These are phyloP conservation scores for Russula sp. DNA, from an alignment of 768 basidiomycete species.

Conservation along the genomic window DNA sequence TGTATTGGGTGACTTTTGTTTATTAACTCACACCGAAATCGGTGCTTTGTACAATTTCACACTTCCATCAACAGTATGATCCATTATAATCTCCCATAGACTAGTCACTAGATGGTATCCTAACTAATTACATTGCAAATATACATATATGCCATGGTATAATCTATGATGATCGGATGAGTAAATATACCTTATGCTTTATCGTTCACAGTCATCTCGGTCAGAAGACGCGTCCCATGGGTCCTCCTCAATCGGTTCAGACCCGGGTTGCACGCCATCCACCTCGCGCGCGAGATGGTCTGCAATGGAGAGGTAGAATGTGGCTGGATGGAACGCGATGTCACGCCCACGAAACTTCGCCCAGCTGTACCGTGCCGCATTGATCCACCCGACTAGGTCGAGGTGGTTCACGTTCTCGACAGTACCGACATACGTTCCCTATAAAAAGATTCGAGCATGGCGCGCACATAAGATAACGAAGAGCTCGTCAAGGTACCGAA, in stretches of 20 bases:
- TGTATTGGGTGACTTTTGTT: too few relatives aligned
- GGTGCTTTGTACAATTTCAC: neutral
- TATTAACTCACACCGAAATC: neutral
- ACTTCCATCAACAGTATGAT: neutral
- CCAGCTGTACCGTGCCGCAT: constrained; percentile 83
- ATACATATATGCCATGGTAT: constrained; percentile 5
- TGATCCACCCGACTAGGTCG: constrained; percentile 92
- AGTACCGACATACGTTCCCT: constrained; percentile 96
- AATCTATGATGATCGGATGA: neutral
- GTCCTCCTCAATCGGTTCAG: constrained; percentile 23
- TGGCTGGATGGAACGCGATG: constrained; percentile 88
- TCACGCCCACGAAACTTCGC: constrained; percentile 84
- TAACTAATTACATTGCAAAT: constrained; percentile 6
- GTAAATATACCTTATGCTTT: neutral
- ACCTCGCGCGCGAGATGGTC: constrained; percentile 77
- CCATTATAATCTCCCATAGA: constrained; percentile 3
- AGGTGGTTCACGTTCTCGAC: constrained; percentile 87
- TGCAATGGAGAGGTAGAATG: constrained; percentile 83
- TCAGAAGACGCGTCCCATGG: constrained; percentile 32
- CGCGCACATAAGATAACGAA: constrained; percentile 3
- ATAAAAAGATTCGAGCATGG: neutral
- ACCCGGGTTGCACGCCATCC: constrained; percentile 48
- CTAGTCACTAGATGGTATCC: constrained; percentile 15
- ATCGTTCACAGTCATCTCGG: constrained; percentile 12
- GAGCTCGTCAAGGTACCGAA: neutral